These are phyloP conservation scores for Trifolium fragiferum DNA, from an alignment of 306 rosid species.

Conservation along the genomic window DNA sequence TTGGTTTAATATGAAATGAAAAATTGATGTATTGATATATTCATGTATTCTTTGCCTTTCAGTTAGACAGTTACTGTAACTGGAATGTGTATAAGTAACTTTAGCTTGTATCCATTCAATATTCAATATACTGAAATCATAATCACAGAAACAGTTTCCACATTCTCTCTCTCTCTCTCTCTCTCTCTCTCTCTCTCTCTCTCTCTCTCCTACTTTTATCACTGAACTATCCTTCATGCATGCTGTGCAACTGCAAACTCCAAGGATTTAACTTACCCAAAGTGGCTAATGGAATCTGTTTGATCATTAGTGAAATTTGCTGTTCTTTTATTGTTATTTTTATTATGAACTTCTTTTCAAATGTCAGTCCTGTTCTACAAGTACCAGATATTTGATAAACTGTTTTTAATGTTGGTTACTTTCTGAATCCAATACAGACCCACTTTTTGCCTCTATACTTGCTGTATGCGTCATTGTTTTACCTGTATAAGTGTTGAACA, in stretches of 20 bases:
- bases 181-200: background rate
- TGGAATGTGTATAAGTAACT: background rate
- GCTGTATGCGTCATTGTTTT: conserved; percentile 10
- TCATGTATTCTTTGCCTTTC: background rate
- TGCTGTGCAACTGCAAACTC: background rate
- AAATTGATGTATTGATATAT: background rate
- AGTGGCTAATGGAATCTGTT: conserved; percentile 16
- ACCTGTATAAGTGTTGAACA: conserved; percentile 26
- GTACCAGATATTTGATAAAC: conserved; percentile 18
- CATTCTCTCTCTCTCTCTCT: background rate
- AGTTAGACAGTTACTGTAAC: background rate
- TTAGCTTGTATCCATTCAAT: background rate
- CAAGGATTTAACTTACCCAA: conserved; percentile 1
- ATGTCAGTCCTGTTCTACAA: conserved; percentile 1
- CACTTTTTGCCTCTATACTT: background rate
- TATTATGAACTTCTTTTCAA: conserved; percentile 19
- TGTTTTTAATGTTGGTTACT: conserved; percentile 5
- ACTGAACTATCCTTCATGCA: background rate
- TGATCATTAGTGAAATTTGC: background rate
- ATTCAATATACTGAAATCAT: background rate
- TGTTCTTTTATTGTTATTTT: background rate
- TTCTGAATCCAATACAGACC: conserved; percentile 16
- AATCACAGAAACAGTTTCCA: background rate
- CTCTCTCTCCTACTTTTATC: background rate
- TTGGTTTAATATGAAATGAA: background rate